phyloP scores from a whole-genome alignment of 768 basidiomycete genomes.

The Macrocybe gigantea region DNA sequence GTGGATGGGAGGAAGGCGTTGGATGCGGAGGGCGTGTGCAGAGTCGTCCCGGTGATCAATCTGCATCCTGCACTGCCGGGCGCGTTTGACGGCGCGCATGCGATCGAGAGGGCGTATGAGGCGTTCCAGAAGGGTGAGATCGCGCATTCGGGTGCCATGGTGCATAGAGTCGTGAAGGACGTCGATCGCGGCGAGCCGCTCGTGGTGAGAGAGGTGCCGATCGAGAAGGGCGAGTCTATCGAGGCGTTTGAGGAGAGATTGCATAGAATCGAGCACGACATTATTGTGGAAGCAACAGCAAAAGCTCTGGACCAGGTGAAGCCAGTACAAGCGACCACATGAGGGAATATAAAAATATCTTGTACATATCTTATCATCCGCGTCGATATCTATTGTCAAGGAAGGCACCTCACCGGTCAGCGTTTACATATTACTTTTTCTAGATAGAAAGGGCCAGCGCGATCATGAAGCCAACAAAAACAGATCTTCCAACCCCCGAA shows the following conservation, averaged over 20 bases:
- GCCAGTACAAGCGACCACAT: slow-evolving; percentile 7
- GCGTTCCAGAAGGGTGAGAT: slow-evolving; percentile 85
- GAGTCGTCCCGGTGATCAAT: slow-evolving; percentile 81
- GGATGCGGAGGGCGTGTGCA: slow-evolving; percentile 25
- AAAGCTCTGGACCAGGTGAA: slow-evolving; percentile 56
- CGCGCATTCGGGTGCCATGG: slow-evolving; percentile 78
- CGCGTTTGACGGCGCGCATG: slow-evolving; percentile 93
- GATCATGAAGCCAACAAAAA: no score
- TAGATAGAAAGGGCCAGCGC: no score
- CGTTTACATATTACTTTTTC: no score
- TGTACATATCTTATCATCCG: no score
- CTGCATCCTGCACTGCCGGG: slow-evolving; percentile 95
- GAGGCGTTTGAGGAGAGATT: slow-evolving; percentile 72
- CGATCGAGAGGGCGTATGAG: slow-evolving; percentile 84
- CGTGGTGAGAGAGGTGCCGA: slow-evolving; percentile 71
- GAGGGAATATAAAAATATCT: slow-evolving; percentile 1
- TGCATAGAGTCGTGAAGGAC: slow-evolving; percentile 88
- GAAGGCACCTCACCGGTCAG: no score
- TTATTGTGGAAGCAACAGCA: slow-evolving; percentile 83
- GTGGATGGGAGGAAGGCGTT: slow-evolving; percentile 37
- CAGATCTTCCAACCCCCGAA: no score
- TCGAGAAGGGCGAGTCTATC: slow-evolving; percentile 63
- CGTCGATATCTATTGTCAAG: no score
- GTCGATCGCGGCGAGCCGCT: slow-evolving; percentile 92
- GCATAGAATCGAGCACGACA: slow-evolving; percentile 81